These are phyloP conservation scores for Moesziomyces aphidis DNA, from an alignment of 1,284 basidiomycete genomes.

Conservation along the genomic window DNA sequence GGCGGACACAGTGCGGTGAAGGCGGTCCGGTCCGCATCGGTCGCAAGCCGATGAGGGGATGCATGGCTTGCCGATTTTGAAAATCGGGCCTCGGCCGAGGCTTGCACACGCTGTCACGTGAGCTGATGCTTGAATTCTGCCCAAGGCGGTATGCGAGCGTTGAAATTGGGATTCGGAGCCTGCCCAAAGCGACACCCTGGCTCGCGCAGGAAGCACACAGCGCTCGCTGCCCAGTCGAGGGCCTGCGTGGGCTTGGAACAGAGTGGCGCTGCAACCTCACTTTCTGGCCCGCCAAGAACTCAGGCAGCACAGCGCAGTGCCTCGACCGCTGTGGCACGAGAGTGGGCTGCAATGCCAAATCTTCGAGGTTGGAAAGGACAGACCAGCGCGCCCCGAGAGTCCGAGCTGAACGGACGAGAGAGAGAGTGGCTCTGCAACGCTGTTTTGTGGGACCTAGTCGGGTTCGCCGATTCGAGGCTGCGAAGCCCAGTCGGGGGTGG, in stretches of 20 bases:
- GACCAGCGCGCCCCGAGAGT: too few relatives aligned
- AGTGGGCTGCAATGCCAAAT: too few relatives aligned
- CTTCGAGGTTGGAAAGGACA: too few relatives aligned
- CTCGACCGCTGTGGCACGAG: background rate
- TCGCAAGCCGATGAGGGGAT: background rate
- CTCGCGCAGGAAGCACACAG: conserved; percentile 10
- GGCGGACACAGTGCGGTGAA: background rate
- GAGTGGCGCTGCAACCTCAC: conserved; percentile 8
- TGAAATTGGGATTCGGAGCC: background rate
- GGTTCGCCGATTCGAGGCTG: background rate
- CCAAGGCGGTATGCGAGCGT: background rate
- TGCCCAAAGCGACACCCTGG: too few relatives aligned
- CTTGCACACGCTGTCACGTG: background rate
- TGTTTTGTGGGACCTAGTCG: background rate
- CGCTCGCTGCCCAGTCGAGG: background rate
- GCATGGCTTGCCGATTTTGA: background rate
- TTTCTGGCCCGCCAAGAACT: background rate
- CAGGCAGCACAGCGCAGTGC: conserved; percentile 13
- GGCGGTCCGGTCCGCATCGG: background rate
- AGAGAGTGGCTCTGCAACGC: background rate
- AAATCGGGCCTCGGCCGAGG: conserved; percentile 3
- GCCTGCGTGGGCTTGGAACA: background rate
- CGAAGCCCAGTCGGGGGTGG: background rate
- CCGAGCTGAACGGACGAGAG: too few relatives aligned
- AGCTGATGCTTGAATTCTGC: too few relatives aligned